Percentiles rank a stretch among this genome's conserved stretches.
phyloP scores from a whole-genome alignment of 2,329 filamentous ascomycete species.

The Apiospora marii region DNA sequence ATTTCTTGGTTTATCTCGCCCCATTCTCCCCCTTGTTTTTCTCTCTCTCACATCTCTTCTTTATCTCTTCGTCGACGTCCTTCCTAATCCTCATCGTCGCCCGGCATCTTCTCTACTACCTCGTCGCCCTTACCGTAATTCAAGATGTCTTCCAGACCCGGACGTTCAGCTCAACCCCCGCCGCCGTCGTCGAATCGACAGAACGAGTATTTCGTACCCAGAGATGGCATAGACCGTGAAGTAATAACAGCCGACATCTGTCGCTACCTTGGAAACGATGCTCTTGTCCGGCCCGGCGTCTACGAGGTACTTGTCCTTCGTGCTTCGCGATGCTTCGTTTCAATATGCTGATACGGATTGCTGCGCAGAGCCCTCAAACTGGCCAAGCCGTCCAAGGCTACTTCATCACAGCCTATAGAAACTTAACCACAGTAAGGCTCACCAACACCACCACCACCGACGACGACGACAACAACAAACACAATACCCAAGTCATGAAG shows the following conservation, averaged over 20 bases:
- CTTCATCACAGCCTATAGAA: slow-evolving; percentile 81
- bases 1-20: slow-evolving; percentile 36
- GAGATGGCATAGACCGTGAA: slow-evolving; percentile 83
- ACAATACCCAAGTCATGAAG: not conserved
- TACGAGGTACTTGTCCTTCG: slow-evolving; percentile 65
- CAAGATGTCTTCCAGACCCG: slow-evolving; percentile 48
- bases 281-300: slow-evolving; percentile 76
- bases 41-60: slow-evolving; percentile 30
- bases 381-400: slow-evolving; percentile 73
- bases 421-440: slow-evolving; percentile 75
- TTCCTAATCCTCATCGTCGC: slow-evolving; percentile 32
- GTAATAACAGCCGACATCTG: slow-evolving; percentile 87
- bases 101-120: slow-evolving; percentile 28
- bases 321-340: slow-evolving; percentile 28
- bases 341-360: slow-evolving; percentile 29
- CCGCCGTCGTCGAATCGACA: slow-evolving; percentile 58
- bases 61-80: slow-evolving; percentile 24
- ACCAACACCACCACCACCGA: not conserved
- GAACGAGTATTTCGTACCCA: slow-evolving; percentile 83
- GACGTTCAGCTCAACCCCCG: slow-evolving; percentile 45
- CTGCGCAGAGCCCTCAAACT: slow-evolving; percentile 58
- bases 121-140: slow-evolving; percentile 28
- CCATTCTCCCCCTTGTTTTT: slow-evolving; percentile 32
- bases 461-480: not conserved
- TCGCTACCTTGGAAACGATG: slow-evolving; percentile 84